These are phyloP conservation scores for Dalbergia cultrata DNA, from an alignment of 306 rosid genomes.

Conservation along the genomic window DNA sequence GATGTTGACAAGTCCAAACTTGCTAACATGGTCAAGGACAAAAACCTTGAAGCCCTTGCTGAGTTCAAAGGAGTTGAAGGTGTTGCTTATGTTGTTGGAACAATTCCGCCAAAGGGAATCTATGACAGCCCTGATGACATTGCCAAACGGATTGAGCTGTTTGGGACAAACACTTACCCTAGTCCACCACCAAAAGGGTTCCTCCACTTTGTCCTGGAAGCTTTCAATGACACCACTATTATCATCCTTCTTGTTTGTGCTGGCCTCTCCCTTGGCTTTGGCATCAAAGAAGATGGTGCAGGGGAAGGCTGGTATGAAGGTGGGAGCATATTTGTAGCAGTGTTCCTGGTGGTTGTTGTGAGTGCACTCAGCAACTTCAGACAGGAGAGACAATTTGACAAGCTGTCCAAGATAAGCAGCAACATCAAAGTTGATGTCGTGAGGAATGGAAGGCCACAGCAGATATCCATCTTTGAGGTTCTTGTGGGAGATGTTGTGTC, in stretches of 20 bases:
- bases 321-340: slow-evolving; percentile 82
- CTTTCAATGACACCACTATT: slow-evolving; percentile 81
- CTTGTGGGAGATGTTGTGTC: slow-evolving; percentile 80
- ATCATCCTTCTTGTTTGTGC: slow-evolving; percentile 80
- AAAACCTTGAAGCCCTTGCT: slow-evolving; percentile 36
- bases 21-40: slow-evolving; percentile 62
- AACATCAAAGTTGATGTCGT: slow-evolving; percentile 71
- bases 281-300: slow-evolving; percentile 74
- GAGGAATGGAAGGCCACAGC: slow-evolving; percentile 65
- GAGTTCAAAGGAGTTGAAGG: slow-evolving; percentile 61
- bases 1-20: slow-evolving; percentile 50
- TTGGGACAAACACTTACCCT: slow-evolving; percentile 77
- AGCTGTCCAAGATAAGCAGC: slow-evolving; percentile 77
- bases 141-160: slow-evolving; percentile 43
- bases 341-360: slow-evolving; percentile 72
- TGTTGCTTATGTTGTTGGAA: slow-evolving; percentile 52
- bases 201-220: slow-evolving; percentile 68
- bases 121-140: slow-evolving; percentile 48
- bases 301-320: slow-evolving; percentile 95
- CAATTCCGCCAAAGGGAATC: slow-evolving; percentile 62
- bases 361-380: slow-evolving; percentile 82
- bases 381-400: slow-evolving; percentile 82
- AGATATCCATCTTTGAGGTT: slow-evolving; percentile 73
- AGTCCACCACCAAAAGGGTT: slow-evolving; percentile 74
- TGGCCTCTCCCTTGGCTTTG: slow-evolving; percentile 82